Base-by-base conservation (phyloP, 495 filamentous ascomycete species). In the Entonaema liquescens region DNA sequence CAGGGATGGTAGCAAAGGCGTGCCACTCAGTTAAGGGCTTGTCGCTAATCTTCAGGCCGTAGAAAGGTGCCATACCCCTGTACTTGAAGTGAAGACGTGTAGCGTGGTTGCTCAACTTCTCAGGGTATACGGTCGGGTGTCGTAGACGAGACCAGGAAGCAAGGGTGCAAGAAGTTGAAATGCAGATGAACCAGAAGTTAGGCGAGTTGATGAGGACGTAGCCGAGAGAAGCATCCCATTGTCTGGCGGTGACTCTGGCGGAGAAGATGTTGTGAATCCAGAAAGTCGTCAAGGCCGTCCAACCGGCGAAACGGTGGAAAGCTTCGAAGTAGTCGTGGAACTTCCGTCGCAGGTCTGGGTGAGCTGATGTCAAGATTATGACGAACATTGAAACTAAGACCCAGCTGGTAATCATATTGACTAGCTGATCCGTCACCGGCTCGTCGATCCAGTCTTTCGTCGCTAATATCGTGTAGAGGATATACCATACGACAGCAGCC, bases 11-110 rank as follows among this genome's bases (percentile, higher is more conserved):
- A 19, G 92, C 93, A 70, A 96, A 96, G 7, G 89, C 86, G 79
- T 96, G 93, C 86, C 90, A 93, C 82, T 96, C 92, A 12, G 82
- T 85, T 58, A 95, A 79, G 0, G 89, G 89, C 15, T 81, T 82
- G 59, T 86, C 79, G 33, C 87, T 87, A 44, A 88, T 79, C 65
- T 81, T 83, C 26, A 82, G 78, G 70, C 87, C 79, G 73, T 82
- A 89, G 82, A 81, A 86, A 26, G 75, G 75, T 6, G 71, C 62
- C 77, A 84, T 82, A 56, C 85, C 82, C 67, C 83, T 56, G 64
- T 91, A 87, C 73, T 84, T 81, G 78, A 93, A 90, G 78, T 91
- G 88, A 36, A 94, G 83, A n/a, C 89, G 85, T 40, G 90, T 84
- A 23, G 90, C 91, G 76, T 94, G 92, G 42, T 85, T 72, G 3